Evolutionary conservation across 2,329 filamentous ascomycete species (phyloP).

Genomic region (Penicillium aurantiogriseum): DNA sequence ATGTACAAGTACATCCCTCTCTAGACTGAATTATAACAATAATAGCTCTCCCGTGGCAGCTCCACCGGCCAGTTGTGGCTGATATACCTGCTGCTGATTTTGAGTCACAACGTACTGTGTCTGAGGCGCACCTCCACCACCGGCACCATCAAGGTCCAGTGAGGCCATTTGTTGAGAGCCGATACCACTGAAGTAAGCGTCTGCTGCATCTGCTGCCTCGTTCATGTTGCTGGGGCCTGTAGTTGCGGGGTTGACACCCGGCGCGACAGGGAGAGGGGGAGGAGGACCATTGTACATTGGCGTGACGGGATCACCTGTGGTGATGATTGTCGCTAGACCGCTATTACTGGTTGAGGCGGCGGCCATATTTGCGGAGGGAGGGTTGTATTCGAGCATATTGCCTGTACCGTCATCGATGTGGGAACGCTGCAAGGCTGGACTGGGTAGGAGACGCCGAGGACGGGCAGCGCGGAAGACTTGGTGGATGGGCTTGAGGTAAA

Average conservation of each 20-base stretch:
- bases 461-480: conserved; percentile 91
- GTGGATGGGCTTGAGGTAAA: conserved; percentile 96
- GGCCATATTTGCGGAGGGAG: conserved; percentile 33
- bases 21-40: conserved; percentile 51
- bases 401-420: conserved; percentile 44
- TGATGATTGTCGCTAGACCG: conserved; percentile 31
- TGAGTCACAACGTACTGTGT: conserved; percentile 72
- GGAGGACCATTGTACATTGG: conserved; percentile 26
- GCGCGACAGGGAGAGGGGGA: conserved; percentile 52
- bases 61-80: conserved; percentile 63
- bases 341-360: conserved; percentile 30
- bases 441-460: conserved; percentile 74
- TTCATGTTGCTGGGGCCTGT: conserved; percentile 58
- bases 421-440: conserved; percentile 77
- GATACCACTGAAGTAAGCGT: conserved; percentile 83
- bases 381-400: conserved; percentile 36
- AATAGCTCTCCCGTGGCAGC: conserved; percentile 70
- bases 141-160: conserved; percentile 67
- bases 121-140: conserved; percentile 53
- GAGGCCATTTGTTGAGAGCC: conserved; percentile 70
- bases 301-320: conserved; percentile 30
- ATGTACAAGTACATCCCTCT: conserved; percentile 14
- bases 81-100: conserved; percentile 73
- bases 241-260: conserved; percentile 74
- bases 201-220: conserved; percentile 77